Conservation (phyloP, 306 rosid species). For the Acacia crassicarpa region DNA sequence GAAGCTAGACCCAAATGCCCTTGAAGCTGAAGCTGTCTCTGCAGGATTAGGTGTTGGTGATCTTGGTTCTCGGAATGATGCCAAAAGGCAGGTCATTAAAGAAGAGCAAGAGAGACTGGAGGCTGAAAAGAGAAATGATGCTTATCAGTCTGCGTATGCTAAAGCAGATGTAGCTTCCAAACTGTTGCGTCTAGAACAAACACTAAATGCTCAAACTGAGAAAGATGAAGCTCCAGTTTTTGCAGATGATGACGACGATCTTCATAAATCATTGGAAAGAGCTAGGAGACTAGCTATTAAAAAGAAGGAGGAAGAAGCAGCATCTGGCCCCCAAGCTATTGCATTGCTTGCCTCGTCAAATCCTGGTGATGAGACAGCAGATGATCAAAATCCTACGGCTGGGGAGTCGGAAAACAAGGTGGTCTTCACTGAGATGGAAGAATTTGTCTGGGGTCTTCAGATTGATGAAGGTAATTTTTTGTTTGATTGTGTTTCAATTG, state of each 20-base stretch:
- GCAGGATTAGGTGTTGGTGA: slow-evolving; percentile 90
- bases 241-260: slow-evolving; percentile 88
- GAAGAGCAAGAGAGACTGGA: slow-evolving; percentile 76
- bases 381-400: slow-evolving; percentile 47
- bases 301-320: slow-evolving; percentile 61
- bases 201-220: slow-evolving; percentile 46
- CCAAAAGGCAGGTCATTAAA: slow-evolving; percentile 61
- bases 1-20: slow-evolving; percentile 86
- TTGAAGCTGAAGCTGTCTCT: slow-evolving; percentile 92
- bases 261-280: slow-evolving; percentile 77
- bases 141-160: slow-evolving; percentile 83
- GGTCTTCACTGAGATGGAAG: slow-evolving; percentile 97
- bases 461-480: slow-evolving; percentile 76
- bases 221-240: slow-evolving; percentile 62
- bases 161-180: slow-evolving; percentile 92
- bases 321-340: slow-evolving; percentile 74
- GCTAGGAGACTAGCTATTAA: slow-evolving; percentile 76
- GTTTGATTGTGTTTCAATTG: background rate
- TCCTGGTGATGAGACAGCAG: slow-evolving; percentile 47
- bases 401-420: slow-evolving; percentile 84
- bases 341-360: slow-evolving; percentile 70
- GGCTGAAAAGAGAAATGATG: slow-evolving; percentile 74
- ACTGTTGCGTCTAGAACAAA: slow-evolving; percentile 66
- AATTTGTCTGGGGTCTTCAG: slow-evolving; percentile 94
- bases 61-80: slow-evolving; percentile 84